A percentile compares a stretch with the other conserved stretches of the same genome.
These are phyloP conservation scores for Calendula officinalis DNA, from an alignment of 129 eudicot species.

Conservation along the genomic window DNA sequence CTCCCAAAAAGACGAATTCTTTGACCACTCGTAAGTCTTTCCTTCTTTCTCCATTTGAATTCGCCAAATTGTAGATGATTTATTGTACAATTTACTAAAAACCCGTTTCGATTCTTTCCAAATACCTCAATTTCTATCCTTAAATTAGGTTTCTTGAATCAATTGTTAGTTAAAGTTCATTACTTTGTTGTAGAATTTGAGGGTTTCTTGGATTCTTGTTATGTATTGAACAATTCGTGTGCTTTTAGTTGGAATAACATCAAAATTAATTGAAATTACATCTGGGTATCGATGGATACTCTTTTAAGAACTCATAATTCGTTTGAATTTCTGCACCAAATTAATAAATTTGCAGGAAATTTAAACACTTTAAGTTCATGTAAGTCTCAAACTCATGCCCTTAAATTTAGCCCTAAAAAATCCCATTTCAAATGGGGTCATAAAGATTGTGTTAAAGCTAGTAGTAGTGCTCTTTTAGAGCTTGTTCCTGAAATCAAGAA, in stretches of 20 bases:
- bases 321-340: conserved; percentile 67
- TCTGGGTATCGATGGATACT: conserved; percentile 61
- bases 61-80: background rate
- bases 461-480: conserved; percentile 78
- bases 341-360: conserved; percentile 60
- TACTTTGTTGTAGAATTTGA: conserved; percentile 12
- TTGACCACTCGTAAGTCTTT: conserved; percentile 33
- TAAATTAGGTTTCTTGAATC: conserved; percentile 1
- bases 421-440: conserved; percentile 42
- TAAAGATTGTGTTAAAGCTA: conserved; percentile 48
- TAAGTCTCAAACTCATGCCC: conserved; percentile 46
- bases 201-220: conserved; percentile 20
- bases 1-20: conserved; percentile 17
- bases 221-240: conserved; percentile 6
- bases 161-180: conserved; percentile 13
- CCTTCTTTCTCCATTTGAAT: conserved; percentile 18
- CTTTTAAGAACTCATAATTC: conserved; percentile 75
- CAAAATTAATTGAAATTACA: conserved; percentile 4
- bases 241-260: background rate
- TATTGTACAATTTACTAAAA: conserved; percentile 1
- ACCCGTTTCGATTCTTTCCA: conserved; percentile 14
- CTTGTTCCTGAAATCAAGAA: conserved; percentile 93
- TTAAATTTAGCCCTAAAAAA: conserved; percentile 44
- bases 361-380: conserved; percentile 40
- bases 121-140: background rate